Percentiles rank a stretch among this genome's conserved stretches.
Conservation (phyloP, 495 filamentous ascomycete genomes). For the Penicillium fimorum region DNA sequence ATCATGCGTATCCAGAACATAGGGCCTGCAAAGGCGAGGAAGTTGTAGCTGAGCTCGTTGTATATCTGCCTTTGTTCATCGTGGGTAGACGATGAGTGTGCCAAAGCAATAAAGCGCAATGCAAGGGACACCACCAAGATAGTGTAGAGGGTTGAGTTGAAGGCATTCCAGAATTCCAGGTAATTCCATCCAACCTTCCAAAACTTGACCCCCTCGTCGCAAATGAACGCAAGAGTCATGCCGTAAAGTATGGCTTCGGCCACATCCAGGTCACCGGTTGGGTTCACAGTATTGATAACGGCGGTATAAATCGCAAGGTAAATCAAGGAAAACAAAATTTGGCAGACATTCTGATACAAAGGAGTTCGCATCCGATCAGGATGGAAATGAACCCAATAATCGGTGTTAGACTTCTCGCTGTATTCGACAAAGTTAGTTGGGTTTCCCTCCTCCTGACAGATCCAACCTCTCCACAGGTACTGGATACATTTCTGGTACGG, state of each 20-base stretch:
- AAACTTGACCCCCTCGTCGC: slow-evolving; percentile 80
- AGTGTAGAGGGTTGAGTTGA: slow-evolving; percentile 80
- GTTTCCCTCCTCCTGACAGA: slow-evolving; percentile 90
- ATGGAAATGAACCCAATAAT: slow-evolving; percentile 78
- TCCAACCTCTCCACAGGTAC: slow-evolving; percentile 93
- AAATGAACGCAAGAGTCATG: slow-evolving; percentile 91
- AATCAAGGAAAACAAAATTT: slow-evolving; percentile 78
- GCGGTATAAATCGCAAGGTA: slow-evolving; percentile 83
- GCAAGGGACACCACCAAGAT: slow-evolving; percentile 74
- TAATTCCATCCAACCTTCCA: slow-evolving; percentile 91
- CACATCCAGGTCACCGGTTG: slow-evolving; percentile 74
- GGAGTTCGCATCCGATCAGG: slow-evolving; percentile 92
- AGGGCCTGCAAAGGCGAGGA: slow-evolving; percentile 83
- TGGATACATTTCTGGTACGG: slow-evolving; percentile 95
- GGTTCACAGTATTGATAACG: slow-evolving; percentile 90
- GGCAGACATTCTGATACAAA: slow-evolving; percentile 84
- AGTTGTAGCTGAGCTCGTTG: slow-evolving; percentile 87
- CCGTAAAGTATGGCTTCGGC: slow-evolving; percentile 81
- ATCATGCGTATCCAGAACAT: slow-evolving; percentile 97
- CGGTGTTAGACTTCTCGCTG: slow-evolving; percentile 67
- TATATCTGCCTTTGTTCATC: slow-evolving; percentile 57
- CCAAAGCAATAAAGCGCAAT: slow-evolving; percentile 72
- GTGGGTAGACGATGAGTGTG: slow-evolving; percentile 51
- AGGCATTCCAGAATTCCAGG: slow-evolving; percentile 91
- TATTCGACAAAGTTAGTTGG: slow-evolving; percentile 84